Percentiles rank a stretch among this genome's conserved stretches.
phyloP scores from a whole-genome alignment of 495 filamentous ascomycete genomes.

The Talaromyces ruber region DNA sequence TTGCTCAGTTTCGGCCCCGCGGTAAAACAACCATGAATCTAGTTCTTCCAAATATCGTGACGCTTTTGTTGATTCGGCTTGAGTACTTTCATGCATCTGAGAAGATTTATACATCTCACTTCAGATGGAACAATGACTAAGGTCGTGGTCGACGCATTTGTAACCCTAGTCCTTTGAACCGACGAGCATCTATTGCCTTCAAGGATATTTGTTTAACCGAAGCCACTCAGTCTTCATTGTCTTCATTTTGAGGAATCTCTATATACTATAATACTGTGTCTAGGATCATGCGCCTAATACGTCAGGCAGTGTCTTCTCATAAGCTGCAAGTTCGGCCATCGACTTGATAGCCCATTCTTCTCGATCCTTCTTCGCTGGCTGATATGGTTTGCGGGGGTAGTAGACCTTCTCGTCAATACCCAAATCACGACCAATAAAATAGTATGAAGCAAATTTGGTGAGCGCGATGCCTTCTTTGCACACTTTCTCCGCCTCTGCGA shows the following conservation, averaged over 20 bases:
- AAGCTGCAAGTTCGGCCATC: background rate
- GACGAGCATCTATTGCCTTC: background rate
- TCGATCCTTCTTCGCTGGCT: background rate
- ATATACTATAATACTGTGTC: background rate
- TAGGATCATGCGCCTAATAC: background rate
- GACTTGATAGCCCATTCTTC: slow-evolving; percentile 1
- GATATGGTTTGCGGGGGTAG: background rate
- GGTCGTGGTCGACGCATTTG: background rate
- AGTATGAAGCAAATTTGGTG: slow-evolving; percentile 53
- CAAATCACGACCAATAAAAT: slow-evolving; percentile 13
- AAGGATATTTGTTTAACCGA: too few species aligned
- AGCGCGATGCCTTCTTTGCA: slow-evolving; percentile 67
- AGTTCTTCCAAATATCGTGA: background rate
- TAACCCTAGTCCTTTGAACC: background rate
- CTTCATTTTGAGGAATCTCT: background rate
- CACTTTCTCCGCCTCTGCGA: slow-evolving; percentile 68
- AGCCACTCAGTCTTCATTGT: background rate
- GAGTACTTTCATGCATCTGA: background rate
- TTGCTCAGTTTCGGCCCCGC: background rate
- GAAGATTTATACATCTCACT: background rate
- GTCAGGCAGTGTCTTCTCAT: background rate
- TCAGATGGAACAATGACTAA: background rate
- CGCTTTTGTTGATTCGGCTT: background rate
- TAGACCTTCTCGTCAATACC: background rate
- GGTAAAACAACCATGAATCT: background rate